Percentiles rank a stretch among this genome's conserved stretches.
phyloP scores from a whole-genome alignment of 768 basidiomycete genomes.

The Tylopilus plumbeoviolaceoides region DNA sequence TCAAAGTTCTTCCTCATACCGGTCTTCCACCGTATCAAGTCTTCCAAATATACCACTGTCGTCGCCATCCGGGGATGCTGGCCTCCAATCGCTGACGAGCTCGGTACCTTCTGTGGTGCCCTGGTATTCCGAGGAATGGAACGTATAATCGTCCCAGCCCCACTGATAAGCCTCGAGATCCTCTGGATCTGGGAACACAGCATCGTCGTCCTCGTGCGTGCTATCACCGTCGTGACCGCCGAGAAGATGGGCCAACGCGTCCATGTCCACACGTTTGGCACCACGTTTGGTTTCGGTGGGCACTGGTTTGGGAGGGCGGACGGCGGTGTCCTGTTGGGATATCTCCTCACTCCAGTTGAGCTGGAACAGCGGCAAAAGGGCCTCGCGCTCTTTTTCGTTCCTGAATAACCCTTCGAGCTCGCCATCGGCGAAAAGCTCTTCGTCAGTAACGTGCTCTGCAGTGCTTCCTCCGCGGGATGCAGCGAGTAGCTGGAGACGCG shows the following conservation, averaged over 20 bases:
- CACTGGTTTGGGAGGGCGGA: neutral
- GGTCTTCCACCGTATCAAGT: conserved; percentile 15
- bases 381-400: conserved; percentile 45
- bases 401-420: conserved; percentile 64
- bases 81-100: conserved; percentile 46
- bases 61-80: conserved; percentile 31
- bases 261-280: conserved; percentile 48
- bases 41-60: conserved; percentile 10
- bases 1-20: conserved; percentile 32
- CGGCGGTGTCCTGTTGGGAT: conserved; percentile 22
- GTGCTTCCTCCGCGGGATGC: conserved; percentile 60
- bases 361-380: conserved; percentile 35
- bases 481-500: conserved; percentile 63
- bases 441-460: conserved; percentile 36
- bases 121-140: conserved; percentile 8
- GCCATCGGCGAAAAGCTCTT: conserved; percentile 66
- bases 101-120: conserved; percentile 27
- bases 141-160: conserved; percentile 5
- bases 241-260: conserved; percentile 52
- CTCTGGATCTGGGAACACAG: conserved; percentile 19
- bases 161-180: conserved; percentile 15
- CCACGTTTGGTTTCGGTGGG: conserved; percentile 28
- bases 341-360: conserved; percentile 35
- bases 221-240: conserved; percentile 27
- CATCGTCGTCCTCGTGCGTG: conserved; percentile 18